phyloP scores from a whole-genome alignment of 2,329 filamentous ascomycete genomes.

The Cryphonectria japonica region DNA sequence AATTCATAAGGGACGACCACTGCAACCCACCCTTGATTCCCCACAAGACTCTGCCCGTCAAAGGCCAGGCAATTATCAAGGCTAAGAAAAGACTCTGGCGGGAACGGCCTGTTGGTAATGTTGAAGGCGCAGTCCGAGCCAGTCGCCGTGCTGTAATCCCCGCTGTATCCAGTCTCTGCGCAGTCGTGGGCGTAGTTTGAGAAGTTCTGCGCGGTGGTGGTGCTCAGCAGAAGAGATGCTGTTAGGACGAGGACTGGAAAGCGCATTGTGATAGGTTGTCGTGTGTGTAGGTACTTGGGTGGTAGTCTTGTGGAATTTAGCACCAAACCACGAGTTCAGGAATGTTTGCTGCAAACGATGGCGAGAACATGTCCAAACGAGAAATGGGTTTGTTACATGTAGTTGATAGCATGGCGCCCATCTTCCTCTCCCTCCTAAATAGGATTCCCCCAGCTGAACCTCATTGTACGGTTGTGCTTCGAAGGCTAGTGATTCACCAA shows the following conservation, averaged over 20 bases:
- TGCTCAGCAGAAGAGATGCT: neutral
- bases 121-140: conserved; percentile 18
- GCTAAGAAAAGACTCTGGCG: conserved; percentile 15
- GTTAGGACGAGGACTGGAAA: no score
- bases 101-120: conserved; percentile 3
- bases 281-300: neutral
- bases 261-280: neutral
- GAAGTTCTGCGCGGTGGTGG: conserved; percentile 3
- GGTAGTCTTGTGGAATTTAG: neutral
- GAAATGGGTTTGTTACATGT: neutral
- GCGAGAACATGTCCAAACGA: neutral
- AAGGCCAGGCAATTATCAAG: conserved; percentile 24
- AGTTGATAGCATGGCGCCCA: neutral
- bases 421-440: neutral
- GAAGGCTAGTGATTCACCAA: neutral
- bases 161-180: conserved; percentile 11
- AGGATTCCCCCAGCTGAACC: neutral
- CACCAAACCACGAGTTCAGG: neutral
- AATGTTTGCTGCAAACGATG: neutral
- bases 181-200: conserved; percentile 24
- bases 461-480: neutral
- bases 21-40: conserved; percentile 21
- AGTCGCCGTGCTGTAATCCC: conserved; percentile 10
- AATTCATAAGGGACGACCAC: neutral
- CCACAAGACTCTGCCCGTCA: conserved; percentile 11